Evolutionary conservation across 2,329 filamentous ascomycete species (phyloP).

Genomic region (Fusarium sp.): DNA sequence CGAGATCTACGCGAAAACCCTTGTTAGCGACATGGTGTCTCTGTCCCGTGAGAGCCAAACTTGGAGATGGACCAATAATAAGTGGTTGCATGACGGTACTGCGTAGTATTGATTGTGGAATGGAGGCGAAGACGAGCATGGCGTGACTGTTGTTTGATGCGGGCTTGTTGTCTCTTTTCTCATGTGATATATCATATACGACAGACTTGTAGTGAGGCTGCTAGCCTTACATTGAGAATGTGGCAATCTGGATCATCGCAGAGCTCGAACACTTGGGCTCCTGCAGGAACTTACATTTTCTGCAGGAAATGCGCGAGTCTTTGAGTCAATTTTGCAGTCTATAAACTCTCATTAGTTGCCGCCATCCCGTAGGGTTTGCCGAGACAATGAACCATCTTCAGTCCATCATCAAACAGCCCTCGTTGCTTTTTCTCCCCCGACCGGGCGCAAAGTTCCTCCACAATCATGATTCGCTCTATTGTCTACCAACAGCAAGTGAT

Average conservation of each 20-base stretch:
- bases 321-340: too few species aligned
- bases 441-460: accelerated
- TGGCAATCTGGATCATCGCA: not conserved
- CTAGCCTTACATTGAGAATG: not conserved
- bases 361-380: not conserved
- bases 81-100: too few species aligned
- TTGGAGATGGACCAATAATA: too few species aligned
- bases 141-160: not conserved
- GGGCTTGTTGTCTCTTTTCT: not conserved
- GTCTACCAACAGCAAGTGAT: not conserved
- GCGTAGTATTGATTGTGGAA: accelerated
- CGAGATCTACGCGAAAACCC: not conserved
- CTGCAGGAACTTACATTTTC: not conserved
- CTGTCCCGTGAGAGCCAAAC: not conserved
- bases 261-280: not conserved
- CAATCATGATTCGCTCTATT: not conserved
- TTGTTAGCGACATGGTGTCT: not conserved
- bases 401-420: not conserved
- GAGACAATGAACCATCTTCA: not conserved
- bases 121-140: too few species aligned
- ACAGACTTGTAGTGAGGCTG: accelerated
- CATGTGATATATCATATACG: not conserved
- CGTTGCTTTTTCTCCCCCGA: not conserved
- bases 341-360: too few species aligned
- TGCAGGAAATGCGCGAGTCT: not conserved